phyloP scores from a whole-genome alignment of 192 early-diverging fungal species.

The Gigaspora rosea region DNA sequence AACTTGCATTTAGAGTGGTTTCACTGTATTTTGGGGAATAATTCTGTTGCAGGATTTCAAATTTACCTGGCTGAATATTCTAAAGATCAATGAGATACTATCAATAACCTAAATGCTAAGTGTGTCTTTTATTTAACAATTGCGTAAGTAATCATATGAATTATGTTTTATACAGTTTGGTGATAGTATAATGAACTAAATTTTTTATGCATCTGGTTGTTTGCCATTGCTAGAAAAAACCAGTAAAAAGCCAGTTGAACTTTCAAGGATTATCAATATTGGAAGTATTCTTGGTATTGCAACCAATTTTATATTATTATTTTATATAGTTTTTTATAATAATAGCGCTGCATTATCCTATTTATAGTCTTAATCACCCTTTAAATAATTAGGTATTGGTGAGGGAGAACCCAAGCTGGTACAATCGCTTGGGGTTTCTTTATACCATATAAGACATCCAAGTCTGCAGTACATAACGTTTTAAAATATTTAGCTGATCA shows the following conservation, averaged over 20 bases:
- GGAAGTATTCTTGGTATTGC: conserved; percentile 62
- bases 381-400: not conserved
- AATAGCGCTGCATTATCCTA: no score
- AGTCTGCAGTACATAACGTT: conserved; percentile 75
- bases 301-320: no score
- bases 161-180: not conserved
- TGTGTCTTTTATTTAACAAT: conserved; percentile 19
- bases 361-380: not conserved
- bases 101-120: conserved; percentile 1
- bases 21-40: conserved; percentile 76
- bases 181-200: not conserved
- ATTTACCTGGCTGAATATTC: not conserved
- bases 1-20: no score
- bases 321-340: no score
- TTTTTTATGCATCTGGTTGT: conserved; percentile 33
- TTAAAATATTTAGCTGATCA: conserved; percentile 65
- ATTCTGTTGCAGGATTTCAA: conserved; percentile 50
- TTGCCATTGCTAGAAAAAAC: conserved; percentile 66
- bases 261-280: conserved; percentile 83
- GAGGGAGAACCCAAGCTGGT: not conserved
- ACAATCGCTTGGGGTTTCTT: conserved; percentile 36
- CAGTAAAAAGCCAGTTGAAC: conserved; percentile 45
- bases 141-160: not conserved
- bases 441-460: conserved; percentile 74
- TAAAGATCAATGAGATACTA: not conserved